These are phyloP conservation scores for Biscutella laevigata DNA, from an alignment of 441 rosid genomes.

Conservation along the genomic window DNA sequence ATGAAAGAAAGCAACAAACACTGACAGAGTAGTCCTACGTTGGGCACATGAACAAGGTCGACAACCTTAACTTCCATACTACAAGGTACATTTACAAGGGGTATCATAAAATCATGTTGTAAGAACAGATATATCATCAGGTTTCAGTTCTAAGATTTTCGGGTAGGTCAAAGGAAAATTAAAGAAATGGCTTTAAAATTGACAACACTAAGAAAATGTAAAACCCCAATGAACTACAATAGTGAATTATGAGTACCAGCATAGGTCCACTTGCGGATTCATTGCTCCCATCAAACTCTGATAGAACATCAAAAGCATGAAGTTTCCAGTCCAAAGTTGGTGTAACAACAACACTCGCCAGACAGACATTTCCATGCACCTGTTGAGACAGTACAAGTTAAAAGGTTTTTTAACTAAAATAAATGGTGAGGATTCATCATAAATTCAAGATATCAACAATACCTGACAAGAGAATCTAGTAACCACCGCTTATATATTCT, in stretches of 20 bases:
- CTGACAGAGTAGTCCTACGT: neutral
- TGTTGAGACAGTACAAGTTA: conserved; percentile 24
- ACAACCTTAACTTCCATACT: neutral
- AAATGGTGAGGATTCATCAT: neutral
- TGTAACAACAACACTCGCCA: conserved; percentile 92
- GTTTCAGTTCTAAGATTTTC: neutral
- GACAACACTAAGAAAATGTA: neutral
- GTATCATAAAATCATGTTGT: neutral
- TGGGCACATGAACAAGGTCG: neutral
- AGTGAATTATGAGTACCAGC: conserved; percentile 63
- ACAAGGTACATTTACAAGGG: neutral
- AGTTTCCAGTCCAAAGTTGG: conserved; percentile 98
- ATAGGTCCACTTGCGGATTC: conserved; percentile 77
- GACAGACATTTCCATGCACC: conserved; percentile 97
- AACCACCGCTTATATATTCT: neutral
- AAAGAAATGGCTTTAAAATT: neutral
- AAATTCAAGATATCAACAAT: neutral
- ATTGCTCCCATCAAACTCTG: conserved; percentile 89
- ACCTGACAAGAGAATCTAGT: conserved; percentile 6
- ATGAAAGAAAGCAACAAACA: conserved; percentile 15
- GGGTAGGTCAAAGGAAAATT: neutral
- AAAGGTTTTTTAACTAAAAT: conserved; percentile 18
- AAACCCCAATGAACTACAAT: neutral
- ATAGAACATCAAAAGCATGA: conserved; percentile 92
- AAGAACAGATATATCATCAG: neutral